Conservation (phyloP, 208 protist species). For the Balamuthia mandrillaris region DNA sequence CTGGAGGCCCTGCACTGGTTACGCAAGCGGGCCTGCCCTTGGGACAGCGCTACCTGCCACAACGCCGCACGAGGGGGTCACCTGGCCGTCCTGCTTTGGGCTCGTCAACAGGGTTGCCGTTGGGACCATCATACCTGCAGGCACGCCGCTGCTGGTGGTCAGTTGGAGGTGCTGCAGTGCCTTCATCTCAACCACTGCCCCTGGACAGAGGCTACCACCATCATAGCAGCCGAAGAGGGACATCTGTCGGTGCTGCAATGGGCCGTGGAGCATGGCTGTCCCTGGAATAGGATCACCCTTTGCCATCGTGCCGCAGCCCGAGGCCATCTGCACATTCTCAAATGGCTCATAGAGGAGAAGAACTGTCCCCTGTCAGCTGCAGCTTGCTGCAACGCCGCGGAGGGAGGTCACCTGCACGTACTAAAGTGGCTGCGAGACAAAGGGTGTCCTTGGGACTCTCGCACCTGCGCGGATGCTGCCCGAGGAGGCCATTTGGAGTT, state of each 20-base stretch:
- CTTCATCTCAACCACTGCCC: background rate
- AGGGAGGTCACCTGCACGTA: no score
- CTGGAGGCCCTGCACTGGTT: background rate
- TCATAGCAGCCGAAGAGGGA: background rate
- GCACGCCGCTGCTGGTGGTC: background rate
- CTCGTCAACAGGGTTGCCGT: background rate
- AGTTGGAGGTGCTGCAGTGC: background rate
- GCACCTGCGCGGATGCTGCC: background rate
- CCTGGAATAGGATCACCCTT: no score
- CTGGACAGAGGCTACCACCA: background rate
- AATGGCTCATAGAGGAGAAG: no score
- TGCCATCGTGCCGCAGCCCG: no score
- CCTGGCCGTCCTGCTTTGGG: background rate
- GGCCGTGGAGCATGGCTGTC: background rate
- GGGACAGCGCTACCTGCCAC: background rate
- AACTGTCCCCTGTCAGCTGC: no score
- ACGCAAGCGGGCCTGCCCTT: background rate
- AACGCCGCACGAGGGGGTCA: background rate
- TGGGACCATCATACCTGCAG: background rate
- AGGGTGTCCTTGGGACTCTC: background rate
- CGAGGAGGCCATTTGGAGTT: background rate
- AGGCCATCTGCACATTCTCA: no score
- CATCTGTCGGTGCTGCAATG: background rate
- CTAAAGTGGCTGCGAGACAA: no score
- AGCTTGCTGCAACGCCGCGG: no score